Evolutionary conservation across 2,329 filamentous ascomycete genomes (phyloP), one percentile per base, ranked within the genome.

Genomic region (Botrytis fabae): DNA sequence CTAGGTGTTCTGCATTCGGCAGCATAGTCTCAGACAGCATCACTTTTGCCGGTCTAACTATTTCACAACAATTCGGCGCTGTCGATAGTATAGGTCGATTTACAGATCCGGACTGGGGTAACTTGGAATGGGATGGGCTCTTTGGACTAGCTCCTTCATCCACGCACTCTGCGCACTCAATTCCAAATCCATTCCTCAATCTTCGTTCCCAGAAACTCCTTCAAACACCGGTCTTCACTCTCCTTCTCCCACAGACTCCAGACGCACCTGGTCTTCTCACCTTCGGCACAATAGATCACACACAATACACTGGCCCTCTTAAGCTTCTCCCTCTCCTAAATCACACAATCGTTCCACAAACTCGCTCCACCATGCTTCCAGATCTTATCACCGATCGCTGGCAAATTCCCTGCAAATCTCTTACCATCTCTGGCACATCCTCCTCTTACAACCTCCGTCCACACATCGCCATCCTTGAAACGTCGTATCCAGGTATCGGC

Each of bases 31-130:
- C 61, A 14, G 61, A 71, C 35, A 66, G 48, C 4, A 46, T 71
- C 40, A 46, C 8, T 44, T 6, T 71, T 10, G 70, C 70, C 14
- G 70, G 48, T 6, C 38, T 71, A 22, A 32, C n/a, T 14, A 57
- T 71, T 25, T 20, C 38, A 22, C 64, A 72, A 25, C 51, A 51
- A 22, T 72, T 72, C 20, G 70, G 70, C 22, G 28, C 70, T 22
- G 32, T 60, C 3, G 51, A 68, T 42, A 68, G 48, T 20, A 44
- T 72, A 20, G 25, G 35, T 12, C 61, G 46, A 4, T 69, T 60
- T n/a, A 60, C 51, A 16, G 63, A 72, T n/a, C 16, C 51, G 7
- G 70, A 72, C 8, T 72, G 70, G 70, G 70, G 70, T n/a, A 68
- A 68, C 7, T 1, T 69, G 10, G 62, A 72, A 60, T 72, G 70